Percentiles rank a stretch among this genome's conserved stretches.
phyloP scores from a whole-genome alignment of 495 filamentous ascomycete species.

The Penicillium odoratum region DNA sequence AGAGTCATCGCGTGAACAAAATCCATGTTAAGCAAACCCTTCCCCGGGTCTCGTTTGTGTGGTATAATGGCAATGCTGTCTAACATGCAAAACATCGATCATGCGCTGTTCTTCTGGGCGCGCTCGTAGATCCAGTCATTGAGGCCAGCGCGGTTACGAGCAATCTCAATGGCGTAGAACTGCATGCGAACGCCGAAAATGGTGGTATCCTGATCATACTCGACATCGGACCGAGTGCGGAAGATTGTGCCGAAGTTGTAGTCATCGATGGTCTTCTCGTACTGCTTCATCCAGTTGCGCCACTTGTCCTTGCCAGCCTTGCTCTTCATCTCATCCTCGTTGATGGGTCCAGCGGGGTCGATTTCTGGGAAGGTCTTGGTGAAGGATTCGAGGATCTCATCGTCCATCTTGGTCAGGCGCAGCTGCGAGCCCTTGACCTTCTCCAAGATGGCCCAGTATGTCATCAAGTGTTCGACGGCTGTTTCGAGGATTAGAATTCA shows the following conservation, averaged over 20 bases:
- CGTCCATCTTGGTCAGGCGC: constrained; percentile 88
- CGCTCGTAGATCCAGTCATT: constrained; percentile 97
- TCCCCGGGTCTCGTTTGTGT: not conserved
- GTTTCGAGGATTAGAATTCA: constrained; percentile 14
- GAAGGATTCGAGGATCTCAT: constrained; percentile 91
- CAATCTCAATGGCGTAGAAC: constrained; percentile 97
- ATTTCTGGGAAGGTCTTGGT: constrained; percentile 88
- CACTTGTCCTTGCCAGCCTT: constrained; percentile 93
- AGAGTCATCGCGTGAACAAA: not conserved
- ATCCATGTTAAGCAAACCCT: not conserved
- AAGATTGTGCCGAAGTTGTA: constrained; percentile 98
- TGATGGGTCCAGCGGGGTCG: constrained; percentile 71
- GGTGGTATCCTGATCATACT: constrained; percentile 86
- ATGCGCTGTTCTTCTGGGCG: constrained; percentile 48
- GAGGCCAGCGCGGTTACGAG: constrained; percentile 79
- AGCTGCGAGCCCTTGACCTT: constrained; percentile 81
- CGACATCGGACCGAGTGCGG: constrained; percentile 69
- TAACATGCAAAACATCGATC: constrained; percentile 11
- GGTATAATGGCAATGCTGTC: not conserved
- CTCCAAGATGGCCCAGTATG: constrained; percentile 95
- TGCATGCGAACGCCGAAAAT: constrained; percentile 93
- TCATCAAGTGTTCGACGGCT: constrained; percentile 93
- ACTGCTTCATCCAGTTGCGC: constrained; percentile 91
- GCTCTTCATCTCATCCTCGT: constrained; percentile 97
- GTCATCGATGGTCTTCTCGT: constrained; percentile 89